phyloP scores from a whole-genome alignment of 208 protist genomes.

The Naegleria gruberi region DNA sequence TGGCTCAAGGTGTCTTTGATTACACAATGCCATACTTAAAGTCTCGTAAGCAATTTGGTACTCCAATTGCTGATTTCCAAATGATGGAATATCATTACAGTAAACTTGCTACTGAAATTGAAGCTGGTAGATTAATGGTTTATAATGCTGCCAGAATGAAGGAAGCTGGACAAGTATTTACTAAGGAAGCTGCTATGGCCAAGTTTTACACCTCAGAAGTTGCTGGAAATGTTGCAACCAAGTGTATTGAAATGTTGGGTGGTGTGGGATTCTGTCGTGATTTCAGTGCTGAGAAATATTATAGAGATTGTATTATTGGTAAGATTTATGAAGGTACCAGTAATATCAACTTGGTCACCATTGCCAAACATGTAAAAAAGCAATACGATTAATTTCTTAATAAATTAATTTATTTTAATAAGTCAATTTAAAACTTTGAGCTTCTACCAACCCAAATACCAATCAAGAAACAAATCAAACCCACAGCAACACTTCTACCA shows the following conservation, averaged over 20 bases:
- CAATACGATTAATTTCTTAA: constrained; percentile 11
- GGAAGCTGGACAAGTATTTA: constrained; percentile 64
- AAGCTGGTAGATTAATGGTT: constrained; percentile 66
- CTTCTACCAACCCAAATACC: background rate
- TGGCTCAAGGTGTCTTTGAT: constrained; percentile 53
- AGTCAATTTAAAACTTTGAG: too few relatives aligned
- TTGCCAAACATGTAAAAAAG: constrained; percentile 74
- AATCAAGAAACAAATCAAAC: background rate
- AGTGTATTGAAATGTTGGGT: constrained; percentile 80
- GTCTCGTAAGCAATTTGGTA: constrained; percentile 81
- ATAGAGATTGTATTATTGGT: constrained; percentile 76
- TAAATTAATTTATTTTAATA: too few relatives aligned
- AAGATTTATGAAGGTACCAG: constrained; percentile 86
- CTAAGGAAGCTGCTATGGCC: constrained; percentile 86
- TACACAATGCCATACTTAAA: constrained; percentile 57
- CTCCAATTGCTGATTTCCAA: constrained; percentile 78
- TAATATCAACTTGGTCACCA: constrained; percentile 88
- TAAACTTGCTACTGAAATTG: constrained; percentile 57
- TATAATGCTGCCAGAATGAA: constrained; percentile 83
- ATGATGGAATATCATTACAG: constrained; percentile 84
- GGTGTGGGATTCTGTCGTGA: constrained; percentile 90
- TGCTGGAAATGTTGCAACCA: constrained; percentile 63
- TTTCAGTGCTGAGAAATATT: constrained; percentile 85
- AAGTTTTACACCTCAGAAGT: constrained; percentile 77
- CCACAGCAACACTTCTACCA: background rate